Percentiles rank a stretch among this genome's conserved stretches.
Evolutionary conservation across 768 basidiomycete species (phyloP).

Genomic region (Kondoa subrosea): DNA sequence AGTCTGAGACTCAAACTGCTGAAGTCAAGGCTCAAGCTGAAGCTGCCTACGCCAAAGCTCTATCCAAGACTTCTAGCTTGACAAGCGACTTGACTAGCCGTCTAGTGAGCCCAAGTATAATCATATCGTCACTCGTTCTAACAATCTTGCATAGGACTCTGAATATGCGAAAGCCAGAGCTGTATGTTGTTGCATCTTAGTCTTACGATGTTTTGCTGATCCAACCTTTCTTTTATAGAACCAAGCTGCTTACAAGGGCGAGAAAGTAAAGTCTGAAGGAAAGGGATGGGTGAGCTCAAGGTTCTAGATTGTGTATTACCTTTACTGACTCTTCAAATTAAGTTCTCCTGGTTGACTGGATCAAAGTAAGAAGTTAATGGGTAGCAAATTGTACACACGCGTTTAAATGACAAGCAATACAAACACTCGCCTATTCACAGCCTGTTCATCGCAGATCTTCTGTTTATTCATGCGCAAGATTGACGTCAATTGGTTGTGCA

Average conservation of each 20-base stretch:
- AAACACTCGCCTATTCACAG: too few relatives aligned
- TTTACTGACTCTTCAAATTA: neutral
- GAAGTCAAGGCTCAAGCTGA: constrained; percentile 8
- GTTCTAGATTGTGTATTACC: neutral
- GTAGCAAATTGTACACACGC: neutral
- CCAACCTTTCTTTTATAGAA: neutral
- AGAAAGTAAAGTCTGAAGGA: constrained; percentile 2
- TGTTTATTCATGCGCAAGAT: too few relatives aligned
- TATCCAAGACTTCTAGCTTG: neutral
- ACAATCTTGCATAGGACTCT: too few relatives aligned
- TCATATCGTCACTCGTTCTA: too few relatives aligned
- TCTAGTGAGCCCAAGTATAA: neutral
- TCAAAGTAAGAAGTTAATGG: neutral
- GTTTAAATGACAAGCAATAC: too few relatives aligned
- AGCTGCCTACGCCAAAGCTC: constrained; percentile 1
- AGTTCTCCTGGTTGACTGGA: constrained; percentile 35
- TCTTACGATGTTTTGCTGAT: neutral
- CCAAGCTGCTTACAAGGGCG: constrained; percentile 6
- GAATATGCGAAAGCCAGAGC: too few relatives aligned
- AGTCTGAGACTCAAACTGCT: neutral
- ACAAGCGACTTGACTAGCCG: neutral
- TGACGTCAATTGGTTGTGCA: too few relatives aligned
- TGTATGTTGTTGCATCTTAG: too few relatives aligned
- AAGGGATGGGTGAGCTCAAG: neutral
- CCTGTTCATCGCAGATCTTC: too few relatives aligned